Percentiles rank a stretch among this genome's conserved stretches.
Conservation (phyloP, 495 filamentous ascomycete genomes). For the Talaromyces nanjingensis region DNA sequence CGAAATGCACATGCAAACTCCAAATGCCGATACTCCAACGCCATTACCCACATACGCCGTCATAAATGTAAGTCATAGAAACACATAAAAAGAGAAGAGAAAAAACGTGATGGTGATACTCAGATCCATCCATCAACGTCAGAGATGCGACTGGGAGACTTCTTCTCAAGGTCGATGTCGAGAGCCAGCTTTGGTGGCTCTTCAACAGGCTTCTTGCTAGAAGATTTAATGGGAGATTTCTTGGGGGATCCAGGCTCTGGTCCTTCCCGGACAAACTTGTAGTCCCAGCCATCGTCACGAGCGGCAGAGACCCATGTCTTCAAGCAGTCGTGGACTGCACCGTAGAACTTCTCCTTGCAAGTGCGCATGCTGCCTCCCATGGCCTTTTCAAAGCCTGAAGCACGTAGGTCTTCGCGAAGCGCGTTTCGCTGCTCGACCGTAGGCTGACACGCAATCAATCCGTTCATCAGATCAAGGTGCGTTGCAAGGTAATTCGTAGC, state of each 20-base stretch:
- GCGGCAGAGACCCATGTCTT: constrained; percentile 87
- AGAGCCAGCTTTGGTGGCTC: constrained; percentile 39
- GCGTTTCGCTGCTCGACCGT: constrained; percentile 66
- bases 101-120: constrained; percentile 10
- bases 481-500: constrained; percentile 91
- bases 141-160: constrained; percentile 14
- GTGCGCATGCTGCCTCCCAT: constrained; percentile 78
- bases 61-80: constrained; percentile 2
- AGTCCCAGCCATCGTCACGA: constrained; percentile 80
- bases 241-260: constrained; percentile 38
- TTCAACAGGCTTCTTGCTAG: constrained; percentile 32
- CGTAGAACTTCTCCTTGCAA: constrained; percentile 97
- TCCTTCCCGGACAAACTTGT: constrained; percentile 66
- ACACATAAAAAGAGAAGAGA: constrained; percentile 19
- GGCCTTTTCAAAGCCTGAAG: constrained; percentile 86
- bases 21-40: constrained; percentile 4
- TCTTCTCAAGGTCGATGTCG: constrained; percentile 25
- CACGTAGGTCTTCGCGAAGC: constrained; percentile 66
- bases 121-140: constrained; percentile 36
- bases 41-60: not conserved
- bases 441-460: constrained; percentile 76
- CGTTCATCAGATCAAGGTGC: constrained; percentile 90
- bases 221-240: constrained; percentile 38
- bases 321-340: constrained; percentile 78
- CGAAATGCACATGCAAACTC: not conserved